phyloP scores from a whole-genome alignment of 495 filamentous ascomycete species.

The Patellaria atrata region DNA sequence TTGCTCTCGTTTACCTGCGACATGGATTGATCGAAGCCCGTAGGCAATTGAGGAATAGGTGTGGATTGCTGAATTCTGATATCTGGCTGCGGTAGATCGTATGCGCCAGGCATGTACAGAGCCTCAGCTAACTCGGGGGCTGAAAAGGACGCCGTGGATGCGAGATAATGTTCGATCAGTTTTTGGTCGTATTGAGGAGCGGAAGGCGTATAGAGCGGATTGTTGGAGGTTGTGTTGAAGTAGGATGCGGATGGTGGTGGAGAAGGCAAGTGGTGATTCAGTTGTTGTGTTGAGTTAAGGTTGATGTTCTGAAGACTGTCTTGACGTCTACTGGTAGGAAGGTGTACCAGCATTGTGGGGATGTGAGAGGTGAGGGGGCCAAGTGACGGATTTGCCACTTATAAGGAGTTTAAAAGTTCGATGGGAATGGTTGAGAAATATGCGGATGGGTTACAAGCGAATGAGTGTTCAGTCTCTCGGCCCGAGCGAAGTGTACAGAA shows the following conservation, averaged over 20 bases:
- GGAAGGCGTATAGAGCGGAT: constrained; percentile 7
- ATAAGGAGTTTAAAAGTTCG: too few relatives aligned
- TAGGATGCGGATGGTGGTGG: constrained; percentile 9
- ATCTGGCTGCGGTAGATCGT: constrained; percentile 17
- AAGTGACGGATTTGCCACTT: too few relatives aligned
- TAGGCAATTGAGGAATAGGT: constrained; percentile 14
- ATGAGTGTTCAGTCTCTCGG: too few relatives aligned
- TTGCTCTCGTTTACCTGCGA: constrained; percentile 9
- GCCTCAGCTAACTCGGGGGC: constrained; percentile 6
- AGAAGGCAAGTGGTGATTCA: constrained; percentile 10
- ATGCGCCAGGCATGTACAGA: constrained; percentile 18
- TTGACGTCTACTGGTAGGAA: too few relatives aligned
- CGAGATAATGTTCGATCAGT: constrained; percentile 17
- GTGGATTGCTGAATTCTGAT: constrained; percentile 24
- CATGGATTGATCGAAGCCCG: constrained; percentile 11
- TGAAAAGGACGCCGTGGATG: constrained; percentile 14
- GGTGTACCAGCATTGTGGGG: too few relatives aligned
- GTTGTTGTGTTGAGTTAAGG: constrained; percentile 6
- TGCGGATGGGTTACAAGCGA: too few relatives aligned
- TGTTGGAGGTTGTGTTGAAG: constrained; percentile 11
- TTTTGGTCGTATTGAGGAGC: constrained; percentile 11
- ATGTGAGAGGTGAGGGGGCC: too few relatives aligned
- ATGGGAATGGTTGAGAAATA: too few relatives aligned
- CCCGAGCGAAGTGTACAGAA: too few relatives aligned
- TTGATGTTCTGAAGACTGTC: too few relatives aligned